A percentile compares a stretch with the other conserved stretches of the same genome.
These are phyloP conservation scores for Vicia faba DNA, from an alignment of 306 rosid genomes.

Conservation along the genomic window DNA sequence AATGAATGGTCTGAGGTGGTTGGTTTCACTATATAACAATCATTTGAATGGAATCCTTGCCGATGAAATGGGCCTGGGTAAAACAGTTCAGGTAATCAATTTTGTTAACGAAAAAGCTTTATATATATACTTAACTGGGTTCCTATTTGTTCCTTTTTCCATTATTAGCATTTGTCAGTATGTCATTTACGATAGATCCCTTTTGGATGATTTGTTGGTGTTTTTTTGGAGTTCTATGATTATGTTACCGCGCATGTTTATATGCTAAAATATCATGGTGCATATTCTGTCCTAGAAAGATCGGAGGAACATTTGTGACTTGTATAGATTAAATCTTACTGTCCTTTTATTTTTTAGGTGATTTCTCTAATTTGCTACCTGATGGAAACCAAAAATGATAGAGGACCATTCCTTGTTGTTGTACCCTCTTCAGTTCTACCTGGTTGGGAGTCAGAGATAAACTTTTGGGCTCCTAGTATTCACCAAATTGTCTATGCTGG, in stretches of 20 bases:
- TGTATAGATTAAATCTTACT: conserved; percentile 30
- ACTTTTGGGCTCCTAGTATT: conserved; percentile 88
- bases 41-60: conserved; percentile 99
- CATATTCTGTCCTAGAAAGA: conserved; percentile 22
- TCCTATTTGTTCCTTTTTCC: not conserved
- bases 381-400: conserved; percentile 95
- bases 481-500: conserved; percentile 87
- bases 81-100: conserved; percentile 89
- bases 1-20: conserved; percentile 99
- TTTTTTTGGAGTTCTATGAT: conserved; percentile 15
- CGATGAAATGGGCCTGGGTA: conserved; percentile 99
- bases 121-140: conserved; percentile 3
- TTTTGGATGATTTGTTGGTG: conserved; percentile 21
- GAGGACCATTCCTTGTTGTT: conserved; percentile 98
- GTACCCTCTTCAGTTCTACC: conserved; percentile 99
- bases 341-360: conserved; percentile 56
- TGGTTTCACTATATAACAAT: conserved; percentile 93
- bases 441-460: conserved; percentile 97
- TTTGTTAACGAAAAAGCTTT: conserved; percentile 15
- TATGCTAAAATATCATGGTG: conserved; percentile 20
- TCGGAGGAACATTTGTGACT: conserved; percentile 16
- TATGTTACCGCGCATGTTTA: conserved; percentile 11
- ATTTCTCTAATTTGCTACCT: conserved; percentile 94
- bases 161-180: not conserved
- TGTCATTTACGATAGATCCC: conserved; percentile 9